Evolutionary conservation across 1,139 yeast genomes (phyloP), one percentile per base, ranked within the genome.

Genomic region (Magnusiomyces magnusii): DNA sequence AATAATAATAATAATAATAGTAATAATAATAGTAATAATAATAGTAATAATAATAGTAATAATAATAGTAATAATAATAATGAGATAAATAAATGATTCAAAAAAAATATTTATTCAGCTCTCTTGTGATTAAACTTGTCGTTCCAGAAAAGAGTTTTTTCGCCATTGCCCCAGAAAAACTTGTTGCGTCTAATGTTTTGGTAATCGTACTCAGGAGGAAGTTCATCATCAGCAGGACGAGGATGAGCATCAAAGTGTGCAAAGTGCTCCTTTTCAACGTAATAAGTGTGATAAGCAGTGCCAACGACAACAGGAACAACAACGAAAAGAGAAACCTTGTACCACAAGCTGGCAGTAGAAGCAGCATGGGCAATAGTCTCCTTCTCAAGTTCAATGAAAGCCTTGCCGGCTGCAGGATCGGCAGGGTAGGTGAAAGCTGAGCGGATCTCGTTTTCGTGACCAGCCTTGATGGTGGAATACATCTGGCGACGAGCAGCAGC

Each of bases 151-250:
- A 87, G 79, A 65, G 98, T 90, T 82, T 89, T 85, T 81, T 91
- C 96, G 73, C 99, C 98, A 73, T 93, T 92, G 72, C 98, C 98
- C 98, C 98, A 93, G 86, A 90, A 92, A 83, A 82, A 75, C 65
- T 57, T 60, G 87, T 73, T 39, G 51, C 87, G 75, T 83, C 98
- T 88, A 69, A 90, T 76, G 81, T 93, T 92, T 80, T 86, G 92
- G 83, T 84, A 93, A 66, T 85, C 93, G 79, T 88, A 89, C 76
- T 87, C 95, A 64, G 76, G 78, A 69, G 97, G 97, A 91, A 96
- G 87, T 74, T 91, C 96, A 67, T 86, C 95, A 74, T 91, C 97
- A 53, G 75, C 69, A 47, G 70, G 67, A 59, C 63, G 47, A 51
- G 85, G 72, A 62, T 89, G 79, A 70, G 87, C 89, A 66, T 79